Percentiles rank a stretch among this genome's conserved stretches.
phyloP scores from a whole-genome alignment of 1,284 basidiomycete species.

The Boletellus deceptivus region DNA sequence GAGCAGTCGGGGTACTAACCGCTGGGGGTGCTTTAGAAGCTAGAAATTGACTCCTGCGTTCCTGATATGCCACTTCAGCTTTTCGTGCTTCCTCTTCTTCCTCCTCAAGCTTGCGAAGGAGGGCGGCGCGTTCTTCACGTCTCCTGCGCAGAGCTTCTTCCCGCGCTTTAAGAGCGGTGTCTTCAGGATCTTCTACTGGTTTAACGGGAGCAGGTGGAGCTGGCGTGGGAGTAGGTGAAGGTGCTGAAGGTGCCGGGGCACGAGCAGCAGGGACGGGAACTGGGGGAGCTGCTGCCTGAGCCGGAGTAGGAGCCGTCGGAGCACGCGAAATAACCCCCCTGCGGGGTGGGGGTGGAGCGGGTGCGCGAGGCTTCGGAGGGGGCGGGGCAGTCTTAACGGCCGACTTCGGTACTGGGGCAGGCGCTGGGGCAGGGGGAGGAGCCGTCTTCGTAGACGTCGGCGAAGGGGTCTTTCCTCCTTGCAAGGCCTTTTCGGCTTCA shows the following conservation, averaged over 20 bases:
- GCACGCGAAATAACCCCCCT: slow-evolving; percentile 31
- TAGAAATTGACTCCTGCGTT: slow-evolving; percentile 40
- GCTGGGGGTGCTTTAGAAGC: slow-evolving; percentile 40
- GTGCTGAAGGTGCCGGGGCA: slow-evolving; percentile 27
- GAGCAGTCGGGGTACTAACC: slow-evolving; percentile 11
- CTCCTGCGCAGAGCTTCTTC: slow-evolving; percentile 67
- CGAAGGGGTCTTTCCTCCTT: slow-evolving; percentile 40
- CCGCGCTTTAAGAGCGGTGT: slow-evolving; percentile 57
- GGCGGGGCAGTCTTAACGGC: slow-evolving; percentile 34
- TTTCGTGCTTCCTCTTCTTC: slow-evolving; percentile 69
- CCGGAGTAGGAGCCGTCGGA: slow-evolving; percentile 21
- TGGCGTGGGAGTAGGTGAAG: slow-evolving; percentile 26
- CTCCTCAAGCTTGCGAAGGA: slow-evolving; percentile 65
- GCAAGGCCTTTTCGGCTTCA: slow-evolving; percentile 62
- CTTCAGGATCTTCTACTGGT: slow-evolving; percentile 59
- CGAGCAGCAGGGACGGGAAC: slow-evolving; percentile 32
- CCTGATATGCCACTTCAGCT: slow-evolving; percentile 60
- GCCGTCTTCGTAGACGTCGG: slow-evolving; percentile 34
- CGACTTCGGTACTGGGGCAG: slow-evolving; percentile 35
- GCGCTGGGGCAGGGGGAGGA: slow-evolving; percentile 34
- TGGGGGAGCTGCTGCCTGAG: slow-evolving; percentile 29
- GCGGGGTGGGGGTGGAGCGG: slow-evolving; percentile 47
- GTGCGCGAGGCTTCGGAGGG: slow-evolving; percentile 35
- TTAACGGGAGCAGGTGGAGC: slow-evolving; percentile 35
- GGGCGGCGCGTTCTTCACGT: slow-evolving; percentile 61